Conservation (phyloP, 192 early-diverging fungal species). For the Coemansia umbellata region DNA sequence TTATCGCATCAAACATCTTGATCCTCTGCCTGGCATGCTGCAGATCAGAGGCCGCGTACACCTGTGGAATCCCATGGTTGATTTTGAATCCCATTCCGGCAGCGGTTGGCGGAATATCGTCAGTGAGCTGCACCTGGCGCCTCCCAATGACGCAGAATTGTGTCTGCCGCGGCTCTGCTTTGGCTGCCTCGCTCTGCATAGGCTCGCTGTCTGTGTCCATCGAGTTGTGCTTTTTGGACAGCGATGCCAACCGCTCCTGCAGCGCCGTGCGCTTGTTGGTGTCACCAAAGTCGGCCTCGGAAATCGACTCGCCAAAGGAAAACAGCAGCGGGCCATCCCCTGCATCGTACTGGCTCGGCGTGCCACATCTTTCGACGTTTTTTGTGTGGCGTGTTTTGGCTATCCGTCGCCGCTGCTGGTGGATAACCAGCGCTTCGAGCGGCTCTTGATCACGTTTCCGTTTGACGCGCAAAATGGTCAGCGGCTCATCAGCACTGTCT, state of each 20-base stretch:
- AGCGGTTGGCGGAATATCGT: not conserved
- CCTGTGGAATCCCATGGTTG: conserved; percentile 25
- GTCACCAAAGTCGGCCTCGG: conserved; percentile 59
- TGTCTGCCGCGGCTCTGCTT: conserved; percentile 1
- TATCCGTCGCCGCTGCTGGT: conserved; percentile 20
- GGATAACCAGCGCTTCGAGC: conserved; percentile 57
- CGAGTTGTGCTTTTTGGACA: conserved; percentile 3
- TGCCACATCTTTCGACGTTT: not conserved
- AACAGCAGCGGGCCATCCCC: conserved; percentile 50
- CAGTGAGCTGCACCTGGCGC: conserved; percentile 10
- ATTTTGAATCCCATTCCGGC: not conserved
- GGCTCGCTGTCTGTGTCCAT: conserved; percentile 9
- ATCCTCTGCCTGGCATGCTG: conserved; percentile 41
- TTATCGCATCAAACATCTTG: conserved; percentile 66
- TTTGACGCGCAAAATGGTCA: conserved; percentile 72
- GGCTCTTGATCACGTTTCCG: conserved; percentile 73
- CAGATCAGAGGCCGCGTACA: conserved; percentile 30
- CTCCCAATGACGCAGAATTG: conserved; percentile 23
- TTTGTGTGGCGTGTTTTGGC: not conserved
- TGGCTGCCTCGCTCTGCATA: not conserved
- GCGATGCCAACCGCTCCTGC: conserved; percentile 30
- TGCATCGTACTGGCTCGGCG: not conserved
- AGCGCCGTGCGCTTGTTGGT: conserved; percentile 52
- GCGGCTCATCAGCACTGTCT: not conserved
- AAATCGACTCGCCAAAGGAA: conserved; percentile 63